Evolutionary conservation across 2,329 filamentous ascomycete species (phyloP).

Genomic region (Penicillium sp.): DNA sequence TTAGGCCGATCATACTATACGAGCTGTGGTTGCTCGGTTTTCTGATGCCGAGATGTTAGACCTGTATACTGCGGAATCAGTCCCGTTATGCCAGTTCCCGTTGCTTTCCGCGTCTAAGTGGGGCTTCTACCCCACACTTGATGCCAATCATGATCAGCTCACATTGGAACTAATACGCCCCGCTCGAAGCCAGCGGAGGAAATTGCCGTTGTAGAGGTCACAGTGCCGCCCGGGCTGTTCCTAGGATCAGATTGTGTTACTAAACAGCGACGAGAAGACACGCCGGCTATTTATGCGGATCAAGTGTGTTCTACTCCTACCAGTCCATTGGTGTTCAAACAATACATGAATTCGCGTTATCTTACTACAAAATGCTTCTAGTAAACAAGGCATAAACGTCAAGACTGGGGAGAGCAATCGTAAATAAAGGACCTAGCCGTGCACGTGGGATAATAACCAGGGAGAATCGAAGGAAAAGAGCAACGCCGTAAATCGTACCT

Average conservation of each 20-base stretch:
- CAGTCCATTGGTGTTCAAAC: neutral
- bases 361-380: neutral
- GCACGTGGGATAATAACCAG: neutral
- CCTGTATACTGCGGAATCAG: neutral
- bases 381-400: neutral
- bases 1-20: neutral
- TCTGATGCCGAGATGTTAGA: neutral
- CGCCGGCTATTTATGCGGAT: no score
- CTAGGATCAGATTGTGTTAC: no score
- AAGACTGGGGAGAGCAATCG: neutral
- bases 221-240: no score
- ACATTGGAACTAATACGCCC: neutral
- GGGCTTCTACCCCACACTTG: neutral
- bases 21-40: neutral
- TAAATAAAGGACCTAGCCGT: neutral
- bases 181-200: neutral
- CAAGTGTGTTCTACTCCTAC: no score
- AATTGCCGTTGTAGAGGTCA: neutral
- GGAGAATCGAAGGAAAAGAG: neutral
- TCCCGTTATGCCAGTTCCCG: constrained; percentile 1
- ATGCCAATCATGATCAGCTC: neutral
- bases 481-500: neutral
- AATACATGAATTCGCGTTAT: neutral
- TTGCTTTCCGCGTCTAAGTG: neutral
- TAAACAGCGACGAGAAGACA: no score